phyloP scores from a whole-genome alignment of 2,329 filamentous ascomycete genomes.

The Phialocephala sp. region DNA sequence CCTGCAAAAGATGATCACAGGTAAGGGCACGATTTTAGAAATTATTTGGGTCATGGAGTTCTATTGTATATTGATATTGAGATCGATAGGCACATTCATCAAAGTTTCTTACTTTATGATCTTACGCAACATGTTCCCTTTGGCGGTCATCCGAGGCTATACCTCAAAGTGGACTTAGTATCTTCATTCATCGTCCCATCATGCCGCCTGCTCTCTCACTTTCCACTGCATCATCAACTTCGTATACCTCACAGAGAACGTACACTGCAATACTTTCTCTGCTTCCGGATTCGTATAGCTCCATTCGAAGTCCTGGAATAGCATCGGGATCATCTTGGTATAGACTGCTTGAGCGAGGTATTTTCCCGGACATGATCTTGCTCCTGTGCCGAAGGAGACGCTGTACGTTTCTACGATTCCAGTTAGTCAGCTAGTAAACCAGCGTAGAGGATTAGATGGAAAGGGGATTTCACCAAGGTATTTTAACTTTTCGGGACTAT shows the following conservation, averaged over 20 bases:
- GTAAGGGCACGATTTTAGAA: too few relatives aligned
- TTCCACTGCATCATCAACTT: slow-evolving; percentile 52
- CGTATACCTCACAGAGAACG: slow-evolving; percentile 42
- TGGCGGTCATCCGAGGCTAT: too few relatives aligned
- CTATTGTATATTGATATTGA: too few relatives aligned
- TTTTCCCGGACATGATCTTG: slow-evolving; percentile 29
- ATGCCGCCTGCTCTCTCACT: slow-evolving; percentile 24
- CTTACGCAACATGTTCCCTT: too few relatives aligned
- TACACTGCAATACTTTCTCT: slow-evolving; percentile 20
- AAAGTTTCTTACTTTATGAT: too few relatives aligned
- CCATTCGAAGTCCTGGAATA: slow-evolving; percentile 24
- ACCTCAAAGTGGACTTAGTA: too few relatives aligned
- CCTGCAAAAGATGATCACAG: too few relatives aligned
- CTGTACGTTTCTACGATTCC: slow-evolving; percentile 22
- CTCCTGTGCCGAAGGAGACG: slow-evolving; percentile 25
- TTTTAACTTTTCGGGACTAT: slow-evolving; percentile 32
- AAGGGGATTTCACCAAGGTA: slow-evolving; percentile 13
- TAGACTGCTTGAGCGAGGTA: slow-evolving; percentile 29
- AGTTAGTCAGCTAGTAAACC: background rate
- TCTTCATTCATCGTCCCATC: background rate
- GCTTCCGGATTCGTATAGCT: slow-evolving; percentile 16
- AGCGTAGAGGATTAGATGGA: background rate
- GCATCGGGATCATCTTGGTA: slow-evolving; percentile 27
- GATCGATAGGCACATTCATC: too few relatives aligned
- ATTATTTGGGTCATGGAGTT: too few relatives aligned